A percentile compares a stretch with the other conserved stretches of the same genome.
Evolutionary conservation across 2,329 filamentous ascomycete species (phyloP).

Genomic region (Penicillium vulpinum): DNA sequence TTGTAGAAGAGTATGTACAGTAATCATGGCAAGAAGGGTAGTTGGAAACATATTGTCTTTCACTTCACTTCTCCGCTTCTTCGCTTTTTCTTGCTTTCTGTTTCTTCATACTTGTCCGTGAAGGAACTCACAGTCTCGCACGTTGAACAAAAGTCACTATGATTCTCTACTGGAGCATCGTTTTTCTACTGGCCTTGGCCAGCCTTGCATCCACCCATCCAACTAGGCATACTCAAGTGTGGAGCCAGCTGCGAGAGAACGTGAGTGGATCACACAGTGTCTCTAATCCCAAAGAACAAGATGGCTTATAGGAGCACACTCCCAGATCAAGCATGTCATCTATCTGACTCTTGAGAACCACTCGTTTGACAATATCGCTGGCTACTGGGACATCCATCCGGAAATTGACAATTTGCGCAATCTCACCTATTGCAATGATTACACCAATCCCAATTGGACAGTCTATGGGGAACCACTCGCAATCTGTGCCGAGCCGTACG

Average conservation of each 20-base stretch:
- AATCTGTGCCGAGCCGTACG: slow-evolving; percentile 39
- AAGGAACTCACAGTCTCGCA: neutral
- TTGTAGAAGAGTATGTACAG: neutral
- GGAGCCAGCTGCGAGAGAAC: slow-evolving; percentile 26
- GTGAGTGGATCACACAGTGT: slow-evolving; percentile 13
- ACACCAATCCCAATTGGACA: slow-evolving; percentile 42
- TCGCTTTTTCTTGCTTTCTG: neutral
- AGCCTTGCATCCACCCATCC: slow-evolving; percentile 18
- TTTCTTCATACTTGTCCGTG: neutral
- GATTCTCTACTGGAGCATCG: neutral
- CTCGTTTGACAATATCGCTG: slow-evolving; percentile 44
- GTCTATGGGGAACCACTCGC: slow-evolving; percentile 38
- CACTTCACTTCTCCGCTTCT: too few relatives aligned
- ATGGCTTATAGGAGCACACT: neutral
- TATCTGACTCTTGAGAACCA: slow-evolving; percentile 44
- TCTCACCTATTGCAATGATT: slow-evolving; percentile 39
- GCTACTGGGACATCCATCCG: slow-evolving; percentile 40
- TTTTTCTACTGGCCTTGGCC: slow-evolving; percentile 13
- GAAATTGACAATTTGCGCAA: slow-evolving; percentile 41
- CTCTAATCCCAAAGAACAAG: neutral
- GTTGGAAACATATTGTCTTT: neutral
- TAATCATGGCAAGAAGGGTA: neutral
- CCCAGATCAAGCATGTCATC: slow-evolving; percentile 38
- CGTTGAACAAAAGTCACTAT: neutral
- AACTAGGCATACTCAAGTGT: slow-evolving; percentile 15